Base-by-base conservation (phyloP, 148 eudicot genomes). In the Nepenthes mirabilis region DNA sequence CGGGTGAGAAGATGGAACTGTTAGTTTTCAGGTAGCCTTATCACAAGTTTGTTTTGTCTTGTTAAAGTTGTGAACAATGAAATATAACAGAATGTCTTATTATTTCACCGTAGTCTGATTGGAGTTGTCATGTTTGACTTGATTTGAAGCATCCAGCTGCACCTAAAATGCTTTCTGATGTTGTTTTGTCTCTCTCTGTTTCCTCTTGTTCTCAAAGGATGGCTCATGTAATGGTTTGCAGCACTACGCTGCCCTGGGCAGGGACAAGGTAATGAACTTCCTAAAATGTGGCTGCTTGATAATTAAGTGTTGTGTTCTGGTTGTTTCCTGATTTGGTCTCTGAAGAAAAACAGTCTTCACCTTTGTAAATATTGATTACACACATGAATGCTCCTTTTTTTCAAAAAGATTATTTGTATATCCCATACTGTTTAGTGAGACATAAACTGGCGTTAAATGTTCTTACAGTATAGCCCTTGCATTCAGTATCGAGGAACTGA, bases 151-250 rank as follows among this genome's bases (percentile, higher is more conserved):
- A 47, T 60, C 34, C 36, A 23, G 34, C 9, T 32, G 34, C 34
- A 14, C 14, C 1, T 55, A 13, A 64, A n/a, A 43, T 54, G 35
- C 35, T 14, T 9, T 64, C 52, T 65, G 54, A 56, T 58, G 12
- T 34, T 34, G 33, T 64, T 57, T 52, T 51, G 14, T 12, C 5
- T 8, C 23, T 32, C 7, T 59, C 66, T 55, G 37, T 54, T 37
- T 5, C 67, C 59, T 34, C n/a, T 23, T 23, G 23, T 35, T 69
- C 58, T 58, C 55, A 11, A 10, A 61, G 99, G 99, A 93, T 80
- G 99, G 98, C 65, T 93, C 99, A 3, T 93, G 99, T 59, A 93
- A 93, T 72, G 99, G 99, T 56, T 79, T 93, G 58, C 99, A 93
- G 70, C 99, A 93, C 63, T 93, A 93, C 74, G 99, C 99, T 72